A percentile compares a stretch with the other conserved stretches of the same genome.
phyloP scores from a whole-genome alignment of 2,329 filamentous ascomycete species.

The Cladophialophora carrionii region DNA sequence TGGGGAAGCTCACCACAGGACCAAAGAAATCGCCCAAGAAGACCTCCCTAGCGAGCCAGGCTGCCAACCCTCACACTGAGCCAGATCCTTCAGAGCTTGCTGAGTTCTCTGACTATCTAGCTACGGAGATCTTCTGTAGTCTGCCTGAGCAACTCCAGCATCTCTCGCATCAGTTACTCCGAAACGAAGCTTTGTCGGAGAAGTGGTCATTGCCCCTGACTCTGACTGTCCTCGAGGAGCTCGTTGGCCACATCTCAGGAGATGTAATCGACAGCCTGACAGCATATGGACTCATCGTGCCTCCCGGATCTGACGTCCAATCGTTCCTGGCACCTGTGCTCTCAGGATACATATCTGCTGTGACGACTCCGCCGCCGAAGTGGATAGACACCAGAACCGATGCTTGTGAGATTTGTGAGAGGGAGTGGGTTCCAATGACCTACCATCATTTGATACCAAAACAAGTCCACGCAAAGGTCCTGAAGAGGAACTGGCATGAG shows the following conservation, averaged over 20 bases:
- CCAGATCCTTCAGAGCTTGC: slow-evolving; percentile 67
- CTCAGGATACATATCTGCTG: slow-evolving; percentile 62
- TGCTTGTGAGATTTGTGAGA: slow-evolving; percentile 75
- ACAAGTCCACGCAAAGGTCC: slow-evolving; percentile 72
- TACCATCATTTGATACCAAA: slow-evolving; percentile 89
- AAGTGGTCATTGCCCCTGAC: slow-evolving; percentile 64
- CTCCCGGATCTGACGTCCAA: slow-evolving; percentile 51
- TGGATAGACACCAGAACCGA: slow-evolving; percentile 61
- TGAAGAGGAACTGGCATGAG: slow-evolving; percentile 78
- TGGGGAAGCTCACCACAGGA: slow-evolving; percentile 59
- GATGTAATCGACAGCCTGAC: slow-evolving; percentile 67
- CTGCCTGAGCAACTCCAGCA: slow-evolving; percentile 65
- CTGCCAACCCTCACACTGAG: slow-evolving; percentile 21
- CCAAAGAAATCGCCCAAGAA: slow-evolving; percentile 17
- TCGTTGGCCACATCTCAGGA: slow-evolving; percentile 61
- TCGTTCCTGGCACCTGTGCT: slow-evolving; percentile 67
- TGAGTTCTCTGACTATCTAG: slow-evolving; percentile 82
- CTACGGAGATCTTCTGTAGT: slow-evolving; percentile 67
- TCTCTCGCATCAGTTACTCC: slow-evolving; percentile 63
- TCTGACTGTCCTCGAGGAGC: slow-evolving; percentile 52
- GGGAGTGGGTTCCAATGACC: slow-evolving; percentile 73
- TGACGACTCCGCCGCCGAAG: slow-evolving; percentile 65
- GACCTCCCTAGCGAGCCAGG: slow-evolving; percentile 48
- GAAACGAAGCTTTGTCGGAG: slow-evolving; percentile 52
- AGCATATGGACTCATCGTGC: slow-evolving; percentile 65